These are phyloP conservation scores for Alliaria petiolata DNA, from an alignment of 345 rosid species.

Conservation along the genomic window DNA sequence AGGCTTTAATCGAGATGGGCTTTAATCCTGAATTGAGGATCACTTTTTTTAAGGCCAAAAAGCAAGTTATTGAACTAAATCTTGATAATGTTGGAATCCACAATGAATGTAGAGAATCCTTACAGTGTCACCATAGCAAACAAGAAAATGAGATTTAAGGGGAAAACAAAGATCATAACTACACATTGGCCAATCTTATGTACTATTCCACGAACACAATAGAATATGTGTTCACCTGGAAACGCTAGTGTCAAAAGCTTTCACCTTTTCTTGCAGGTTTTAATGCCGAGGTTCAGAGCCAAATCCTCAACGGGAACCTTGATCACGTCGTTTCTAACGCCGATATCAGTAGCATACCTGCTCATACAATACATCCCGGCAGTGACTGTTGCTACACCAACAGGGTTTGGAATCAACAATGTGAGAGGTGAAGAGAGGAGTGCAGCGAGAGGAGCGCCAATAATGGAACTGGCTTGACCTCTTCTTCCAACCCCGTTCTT, in stretches of 20 bases:
- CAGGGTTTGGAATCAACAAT: constrained; percentile 87
- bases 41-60: too few relatives aligned
- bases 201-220: background rate
- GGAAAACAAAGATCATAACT: background rate
- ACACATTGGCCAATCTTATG: constrained; percentile 24
- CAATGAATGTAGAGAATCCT: too few relatives aligned
- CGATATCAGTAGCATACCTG: constrained; percentile 91
- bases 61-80: background rate
- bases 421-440: constrained; percentile 78
- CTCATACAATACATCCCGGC: constrained; percentile 97
- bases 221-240: constrained; percentile 8
- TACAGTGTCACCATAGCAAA: constrained; percentile 12
- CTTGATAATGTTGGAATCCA: constrained; percentile 15
- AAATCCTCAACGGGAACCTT: constrained; percentile 81
- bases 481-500: constrained; percentile 71
- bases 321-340: constrained; percentile 78
- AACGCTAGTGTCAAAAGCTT: background rate
- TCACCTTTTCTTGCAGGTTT: constrained; percentile 6
- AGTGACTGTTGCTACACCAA: constrained; percentile 85
- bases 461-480: constrained; percentile 79
- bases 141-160: background rate
- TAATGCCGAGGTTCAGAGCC: constrained; percentile 13
- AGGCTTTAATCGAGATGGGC: too few relatives aligned
- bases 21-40: too few relatives aligned
- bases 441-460: constrained; percentile 94